Evolutionary conservation across 1,284 basidiomycete species (phyloP).

Genomic region (Rhodotorula sp.): DNA sequence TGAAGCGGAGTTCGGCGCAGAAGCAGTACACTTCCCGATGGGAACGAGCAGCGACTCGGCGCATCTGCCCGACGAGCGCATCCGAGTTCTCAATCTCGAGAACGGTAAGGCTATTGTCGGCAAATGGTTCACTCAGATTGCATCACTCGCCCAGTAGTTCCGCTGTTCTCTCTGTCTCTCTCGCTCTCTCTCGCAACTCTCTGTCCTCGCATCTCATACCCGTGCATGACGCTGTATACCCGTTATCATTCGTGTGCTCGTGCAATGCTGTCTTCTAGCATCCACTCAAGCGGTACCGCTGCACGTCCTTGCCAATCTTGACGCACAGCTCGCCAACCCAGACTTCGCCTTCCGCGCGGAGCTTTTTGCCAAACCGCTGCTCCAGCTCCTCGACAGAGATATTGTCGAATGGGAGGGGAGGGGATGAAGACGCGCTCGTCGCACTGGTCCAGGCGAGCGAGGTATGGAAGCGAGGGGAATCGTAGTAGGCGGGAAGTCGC

Average conservation of each 20-base stretch:
- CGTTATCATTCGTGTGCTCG: not conserved
- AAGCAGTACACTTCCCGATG: slow-evolving; percentile 82
- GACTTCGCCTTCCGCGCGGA: slow-evolving; percentile 30
- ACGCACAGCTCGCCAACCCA: slow-evolving; percentile 26
- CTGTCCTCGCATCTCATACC: slow-evolving; percentile 5
- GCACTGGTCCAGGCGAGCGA: slow-evolving; percentile 67
- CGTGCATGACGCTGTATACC: not conserved
- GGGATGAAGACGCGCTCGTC: not conserved
- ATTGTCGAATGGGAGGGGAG: slow-evolving; percentile 1
- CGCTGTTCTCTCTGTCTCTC: not conserved
- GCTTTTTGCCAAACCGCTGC: not conserved
- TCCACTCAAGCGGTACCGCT: slow-evolving; percentile 5
- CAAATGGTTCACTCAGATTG: slow-evolving; percentile 22
- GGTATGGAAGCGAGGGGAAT: slow-evolving; percentile 70
- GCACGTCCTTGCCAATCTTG: slow-evolving; percentile 33
- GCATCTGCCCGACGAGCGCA: slow-evolving; percentile 54
- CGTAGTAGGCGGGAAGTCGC: slow-evolving; percentile 71
- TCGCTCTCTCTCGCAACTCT: not conserved
- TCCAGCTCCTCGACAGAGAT: slow-evolving; percentile 3
- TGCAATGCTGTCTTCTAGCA: not conserved
- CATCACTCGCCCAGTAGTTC: not conserved
- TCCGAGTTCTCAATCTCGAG: slow-evolving; percentile 53
- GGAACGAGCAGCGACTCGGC: slow-evolving; percentile 60
- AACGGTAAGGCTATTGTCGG: slow-evolving; percentile 22
- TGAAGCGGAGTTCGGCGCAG: slow-evolving; percentile 75